phyloP scores from a whole-genome alignment of 2,329 filamentous ascomycete species.

The Claviceps maximensis region DNA sequence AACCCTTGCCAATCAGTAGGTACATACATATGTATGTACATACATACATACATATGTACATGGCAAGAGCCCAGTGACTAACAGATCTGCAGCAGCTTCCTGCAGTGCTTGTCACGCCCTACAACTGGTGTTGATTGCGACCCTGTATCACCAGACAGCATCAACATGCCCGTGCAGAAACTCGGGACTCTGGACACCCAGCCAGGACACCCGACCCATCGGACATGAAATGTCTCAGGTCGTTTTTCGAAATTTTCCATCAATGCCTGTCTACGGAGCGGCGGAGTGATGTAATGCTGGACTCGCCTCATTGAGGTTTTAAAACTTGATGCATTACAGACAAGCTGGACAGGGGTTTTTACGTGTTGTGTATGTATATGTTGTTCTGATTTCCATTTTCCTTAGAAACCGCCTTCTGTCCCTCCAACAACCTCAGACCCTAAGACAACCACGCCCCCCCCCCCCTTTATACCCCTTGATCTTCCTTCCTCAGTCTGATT shows the following conservation, averaged over 20 bases:
- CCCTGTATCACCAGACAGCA: not conserved
- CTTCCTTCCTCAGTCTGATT: not conserved
- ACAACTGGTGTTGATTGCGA: not conserved
- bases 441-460: no score
- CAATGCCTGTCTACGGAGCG: not conserved
- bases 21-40: not conserved
- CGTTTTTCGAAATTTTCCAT: not conserved
- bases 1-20: not conserved
- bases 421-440: no score
- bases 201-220: not conserved
- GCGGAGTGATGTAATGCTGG: not conserved
- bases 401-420: not conserved
- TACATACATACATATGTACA: no score
- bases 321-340: not conserved
- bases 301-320: not conserved
- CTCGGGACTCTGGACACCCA: not conserved
- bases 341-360: not conserved
- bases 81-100: not conserved
- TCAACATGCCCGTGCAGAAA: not conserved
- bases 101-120: not conserved
- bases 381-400: not conserved
- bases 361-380: not conserved
- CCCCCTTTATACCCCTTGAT: no score
- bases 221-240: slow-evolving; percentile 1
- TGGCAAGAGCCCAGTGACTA: not conserved